phyloP scores from a whole-genome alignment of 768 basidiomycete genomes.

The Hericium rajendrae region DNA sequence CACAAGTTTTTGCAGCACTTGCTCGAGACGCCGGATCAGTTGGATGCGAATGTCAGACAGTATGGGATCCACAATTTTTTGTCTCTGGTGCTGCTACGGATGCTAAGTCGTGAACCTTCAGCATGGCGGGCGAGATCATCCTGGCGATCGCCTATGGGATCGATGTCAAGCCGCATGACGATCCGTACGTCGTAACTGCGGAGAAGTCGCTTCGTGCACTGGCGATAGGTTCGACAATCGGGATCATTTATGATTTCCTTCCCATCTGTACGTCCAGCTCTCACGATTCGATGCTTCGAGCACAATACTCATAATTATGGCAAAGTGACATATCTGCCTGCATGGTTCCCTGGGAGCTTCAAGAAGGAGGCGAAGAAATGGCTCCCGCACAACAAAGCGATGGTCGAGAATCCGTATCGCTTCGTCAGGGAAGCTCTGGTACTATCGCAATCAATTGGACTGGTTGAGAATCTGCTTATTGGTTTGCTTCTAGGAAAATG shows the following conservation, averaged over 20 bases:
- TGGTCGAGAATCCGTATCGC: constrained; percentile 16
- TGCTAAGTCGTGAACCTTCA: constrained; percentile 9
- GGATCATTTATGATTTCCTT: constrained; percentile 33
- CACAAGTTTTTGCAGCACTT: constrained; percentile 24
- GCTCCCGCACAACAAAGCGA: constrained; percentile 17
- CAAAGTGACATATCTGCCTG: background rate
- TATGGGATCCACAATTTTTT: constrained; percentile 14
- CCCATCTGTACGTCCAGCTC: constrained; percentile 19
- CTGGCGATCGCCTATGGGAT: constrained; percentile 40
- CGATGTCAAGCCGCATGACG: constrained; percentile 27
- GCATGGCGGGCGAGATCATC: constrained; percentile 32
- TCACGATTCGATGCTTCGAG: constrained; percentile 1
- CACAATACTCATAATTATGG: constrained; percentile 13
- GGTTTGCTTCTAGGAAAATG: background rate
- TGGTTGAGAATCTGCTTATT: background rate
- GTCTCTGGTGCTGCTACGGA: too few species aligned
- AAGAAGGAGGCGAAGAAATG: constrained; percentile 5
- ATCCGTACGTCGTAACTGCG: constrained; percentile 34
- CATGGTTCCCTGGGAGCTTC: background rate
- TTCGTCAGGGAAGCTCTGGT: constrained; percentile 16
- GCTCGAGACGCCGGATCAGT: constrained; percentile 15
- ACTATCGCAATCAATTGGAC: background rate
- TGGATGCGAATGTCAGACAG: constrained; percentile 19
- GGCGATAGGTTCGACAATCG: constrained; percentile 28
- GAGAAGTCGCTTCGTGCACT: constrained; percentile 28